Conservation (phyloP, 148 eudicot genomes). For the Heliamphora exappendiculata region DNA sequence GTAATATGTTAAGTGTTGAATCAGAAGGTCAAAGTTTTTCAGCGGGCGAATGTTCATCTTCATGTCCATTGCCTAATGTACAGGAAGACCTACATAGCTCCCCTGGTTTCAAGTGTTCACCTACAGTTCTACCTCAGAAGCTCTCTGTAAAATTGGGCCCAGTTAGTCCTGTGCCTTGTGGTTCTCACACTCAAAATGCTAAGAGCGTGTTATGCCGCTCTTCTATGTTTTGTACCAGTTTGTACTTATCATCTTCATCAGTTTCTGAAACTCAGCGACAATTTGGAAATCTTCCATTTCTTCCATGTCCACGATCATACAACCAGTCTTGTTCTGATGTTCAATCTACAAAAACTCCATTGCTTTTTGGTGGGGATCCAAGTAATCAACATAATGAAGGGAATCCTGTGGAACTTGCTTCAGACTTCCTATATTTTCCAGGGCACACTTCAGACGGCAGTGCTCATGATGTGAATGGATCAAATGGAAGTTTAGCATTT, state of each 20-base stretch:
- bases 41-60: conserved; percentile 1
- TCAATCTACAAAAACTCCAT: conserved; percentile 18
- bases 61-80: background rate
- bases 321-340: conserved; percentile 8
- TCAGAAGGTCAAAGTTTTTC: conserved; percentile 2
- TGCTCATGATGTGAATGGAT: conserved; percentile 25
- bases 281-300: conserved; percentile 32
- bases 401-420: conserved; percentile 18
- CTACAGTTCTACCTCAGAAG: background rate
- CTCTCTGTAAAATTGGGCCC: conserved; percentile 14
- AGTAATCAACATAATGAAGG: conserved; percentile 14
- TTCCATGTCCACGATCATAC: conserved; percentile 27
- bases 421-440: conserved; percentile 26
- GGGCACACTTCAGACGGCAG: conserved; percentile 26
- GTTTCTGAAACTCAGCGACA: conserved; percentile 28
- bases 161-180: conserved; percentile 11
- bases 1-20: background rate
- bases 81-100: background rate
- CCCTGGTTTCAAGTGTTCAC: background rate
- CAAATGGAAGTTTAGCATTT: conserved; percentile 24
- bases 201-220: conserved; percentile 24
- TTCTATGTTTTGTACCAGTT: conserved; percentile 37
- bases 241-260: conserved; percentile 38
- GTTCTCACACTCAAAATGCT: conserved; percentile 15
- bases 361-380: conserved; percentile 16